Base-by-base conservation (phyloP, 129 eudicot genomes). In the Flaveria linearis region DNA sequence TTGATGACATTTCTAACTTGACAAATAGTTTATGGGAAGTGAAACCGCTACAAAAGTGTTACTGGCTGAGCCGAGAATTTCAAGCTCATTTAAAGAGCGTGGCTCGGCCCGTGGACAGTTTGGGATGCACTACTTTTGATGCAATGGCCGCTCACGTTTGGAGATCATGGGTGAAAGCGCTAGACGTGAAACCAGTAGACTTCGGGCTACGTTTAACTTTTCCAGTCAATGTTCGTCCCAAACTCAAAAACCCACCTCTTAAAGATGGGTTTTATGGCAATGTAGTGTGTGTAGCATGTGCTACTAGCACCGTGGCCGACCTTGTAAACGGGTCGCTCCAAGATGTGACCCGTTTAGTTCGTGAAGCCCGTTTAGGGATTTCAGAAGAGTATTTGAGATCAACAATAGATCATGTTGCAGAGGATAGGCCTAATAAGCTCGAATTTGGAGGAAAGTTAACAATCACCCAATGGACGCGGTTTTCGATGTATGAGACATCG, bases 101-200 rank as follows among this genome's bases (percentile, higher is more conserved):
- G 47, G 90, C 92, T 0, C 83, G 75, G 30, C 75, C 77, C 18
- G 20, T 30, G 17, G 88, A 88, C 50, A 75, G 62, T 66, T 22
- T 78, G 47, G 75, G 88, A 5, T 89, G 85, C 88, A 88, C 91
- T n/a, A 84, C 92, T 8, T 93, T 93, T 47, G 98, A 88, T 53
- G 90, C 93, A 3, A 87, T 91, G 85, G 93, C 98, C 0, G 93
- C 97, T 18, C 98, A 94, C 20, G 88, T 94, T 14, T 94, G 96
- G 96, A 83, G 89, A 71, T 94, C 96, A 8, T 94, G 93, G 97
- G 96, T 91, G 6, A 84, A 86, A 67, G 92, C 97, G 7, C 86
- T 91, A 3, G 79, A 91, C 45, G 91, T 93, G 15, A 87, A 83
- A 53, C 98, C 98, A 50, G 67, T 71, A 0, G 96, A 91, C 80